phyloP scores from a whole-genome alignment of 2,329 filamentous ascomycete genomes.

The Verticillium dahliae region DNA sequence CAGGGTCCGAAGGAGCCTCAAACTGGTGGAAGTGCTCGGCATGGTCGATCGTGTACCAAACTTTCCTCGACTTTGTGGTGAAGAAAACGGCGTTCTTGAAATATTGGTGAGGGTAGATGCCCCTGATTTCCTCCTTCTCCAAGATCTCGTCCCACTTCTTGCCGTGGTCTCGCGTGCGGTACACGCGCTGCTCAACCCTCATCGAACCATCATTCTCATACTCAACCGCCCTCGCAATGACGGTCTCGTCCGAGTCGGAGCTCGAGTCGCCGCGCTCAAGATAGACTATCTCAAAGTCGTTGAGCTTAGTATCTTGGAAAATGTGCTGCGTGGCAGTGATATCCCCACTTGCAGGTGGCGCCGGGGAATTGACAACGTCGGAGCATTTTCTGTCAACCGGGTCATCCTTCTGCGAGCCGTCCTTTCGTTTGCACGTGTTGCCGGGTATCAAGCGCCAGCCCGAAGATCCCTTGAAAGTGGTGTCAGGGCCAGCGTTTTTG shows the following conservation, averaged over 20 bases:
- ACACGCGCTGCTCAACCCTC: conserved; percentile 51
- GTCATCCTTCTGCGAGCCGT: conserved; percentile 61
- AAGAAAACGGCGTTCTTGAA: conserved; percentile 85
- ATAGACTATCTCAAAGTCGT: conserved; percentile 57
- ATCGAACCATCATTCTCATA: conserved; percentile 19
- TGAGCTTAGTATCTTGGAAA: conserved; percentile 55
- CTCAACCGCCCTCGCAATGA: conserved; percentile 47
- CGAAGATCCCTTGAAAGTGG: conserved; percentile 76
- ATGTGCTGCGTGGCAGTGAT: conserved; percentile 53
- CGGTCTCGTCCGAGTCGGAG: conserved; percentile 62
- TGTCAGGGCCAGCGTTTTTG: conserved; percentile 53
- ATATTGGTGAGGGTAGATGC: conserved; percentile 71
- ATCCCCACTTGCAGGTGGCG: conserved; percentile 56
- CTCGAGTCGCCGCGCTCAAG: conserved; percentile 69
- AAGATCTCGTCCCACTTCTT: conserved; percentile 74
- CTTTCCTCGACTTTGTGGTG: conserved; percentile 58
- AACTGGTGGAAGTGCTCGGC: conserved; percentile 70
- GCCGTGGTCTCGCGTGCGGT: conserved; percentile 77
- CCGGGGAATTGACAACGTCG: conserved; percentile 44
- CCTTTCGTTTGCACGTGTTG: conserved; percentile 60
- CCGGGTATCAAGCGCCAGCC: conserved; percentile 90
- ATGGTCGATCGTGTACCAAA: conserved; percentile 77
- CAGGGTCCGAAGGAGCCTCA: conserved; percentile 53
- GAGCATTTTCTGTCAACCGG: conserved; percentile 71
- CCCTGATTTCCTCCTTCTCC: conserved; percentile 60